These are phyloP conservation scores for Mimosa bimucronata DNA, from an alignment of 306 rosid genomes.

Conservation along the genomic window DNA sequence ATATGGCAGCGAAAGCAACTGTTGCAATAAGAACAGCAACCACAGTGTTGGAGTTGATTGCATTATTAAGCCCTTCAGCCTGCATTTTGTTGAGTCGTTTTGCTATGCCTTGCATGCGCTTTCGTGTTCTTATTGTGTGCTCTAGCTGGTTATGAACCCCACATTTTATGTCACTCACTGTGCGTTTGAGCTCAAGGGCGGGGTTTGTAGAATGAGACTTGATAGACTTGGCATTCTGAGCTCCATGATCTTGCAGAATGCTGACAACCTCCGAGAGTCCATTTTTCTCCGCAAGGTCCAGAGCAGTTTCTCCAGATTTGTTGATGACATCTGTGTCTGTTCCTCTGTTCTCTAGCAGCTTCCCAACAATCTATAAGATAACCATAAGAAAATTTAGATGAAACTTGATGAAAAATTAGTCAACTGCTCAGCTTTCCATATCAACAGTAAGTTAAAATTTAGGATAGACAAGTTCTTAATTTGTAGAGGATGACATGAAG, in stretches of 20 bases:
- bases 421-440: slow-evolving; percentile 11
- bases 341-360: slow-evolving; percentile 54
- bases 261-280: slow-evolving; percentile 46
- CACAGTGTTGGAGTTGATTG: slow-evolving; percentile 73
- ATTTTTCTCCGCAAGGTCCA: slow-evolving; percentile 69
- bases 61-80: slow-evolving; percentile 79
- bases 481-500: slow-evolving; percentile 21
- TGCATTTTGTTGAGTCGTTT: slow-evolving; percentile 78
- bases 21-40: slow-evolving; percentile 87
- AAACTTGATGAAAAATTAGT: slow-evolving; percentile 19
- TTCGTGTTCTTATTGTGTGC: slow-evolving; percentile 67
- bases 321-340: slow-evolving; percentile 48
- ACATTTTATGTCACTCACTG: slow-evolving; percentile 75
- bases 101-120: slow-evolving; percentile 66
- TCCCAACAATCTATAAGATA: slow-evolving; percentile 60
- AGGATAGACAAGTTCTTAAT: slow-evolving; percentile 12
- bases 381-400: slow-evolving; percentile 9
- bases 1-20: slow-evolving; percentile 85
- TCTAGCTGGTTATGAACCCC: slow-evolving; percentile 85
- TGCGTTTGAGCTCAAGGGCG: slow-evolving; percentile 66
- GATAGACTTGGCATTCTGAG: slow-evolving; percentile 63
- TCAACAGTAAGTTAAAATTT: slow-evolving; percentile 14
- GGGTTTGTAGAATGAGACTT: slow-evolving; percentile 48
- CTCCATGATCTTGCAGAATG: slow-evolving; percentile 54
- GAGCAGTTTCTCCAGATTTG: slow-evolving; percentile 70